These are phyloP conservation scores for Lipomyces kockii DNA, from an alignment of 805 yeast genomes.

Conservation along the genomic window DNA sequence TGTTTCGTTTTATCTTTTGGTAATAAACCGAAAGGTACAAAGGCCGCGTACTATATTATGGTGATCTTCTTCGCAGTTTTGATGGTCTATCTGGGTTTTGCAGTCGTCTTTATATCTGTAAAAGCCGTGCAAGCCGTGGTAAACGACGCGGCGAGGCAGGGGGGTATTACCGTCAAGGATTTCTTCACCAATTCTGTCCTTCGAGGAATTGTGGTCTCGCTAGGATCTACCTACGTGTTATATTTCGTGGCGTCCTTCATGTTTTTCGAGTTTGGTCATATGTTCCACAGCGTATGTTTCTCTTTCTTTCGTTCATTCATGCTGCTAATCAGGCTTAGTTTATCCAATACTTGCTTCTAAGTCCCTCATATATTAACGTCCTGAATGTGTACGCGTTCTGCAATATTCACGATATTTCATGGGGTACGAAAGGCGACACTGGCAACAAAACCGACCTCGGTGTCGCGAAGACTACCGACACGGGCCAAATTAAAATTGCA, in stretches of 20 bases:
- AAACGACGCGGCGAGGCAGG: conserved; percentile 63
- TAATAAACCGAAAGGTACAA: conserved; percentile 91
- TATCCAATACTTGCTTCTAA: conserved; percentile 76
- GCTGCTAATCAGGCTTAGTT: conserved; percentile 45
- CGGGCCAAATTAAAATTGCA: conserved; percentile 59
- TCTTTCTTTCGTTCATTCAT: neutral
- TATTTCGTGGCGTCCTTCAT: conserved; percentile 78
- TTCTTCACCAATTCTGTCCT: conserved; percentile 72
- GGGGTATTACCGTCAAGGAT: conserved; percentile 54
- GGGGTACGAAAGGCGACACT: conserved; percentile 94
- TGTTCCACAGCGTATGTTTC: conserved; percentile 65
- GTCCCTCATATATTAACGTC: conserved; percentile 90
- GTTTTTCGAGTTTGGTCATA: conserved; percentile 89
- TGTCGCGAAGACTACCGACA: conserved; percentile 71
- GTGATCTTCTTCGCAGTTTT: conserved; percentile 81
- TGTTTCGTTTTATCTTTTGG: conserved; percentile 92
- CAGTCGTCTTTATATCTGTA: conserved; percentile 80
- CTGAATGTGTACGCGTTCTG: conserved; percentile 94
- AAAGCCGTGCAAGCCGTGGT: conserved; percentile 51
- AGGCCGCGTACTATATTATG: conserved; percentile 72
- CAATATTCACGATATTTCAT: conserved; percentile 92
- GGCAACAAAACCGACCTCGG: conserved; percentile 73
- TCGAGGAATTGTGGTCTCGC: conserved; percentile 84
- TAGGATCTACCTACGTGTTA: conserved; percentile 79
- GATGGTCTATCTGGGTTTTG: conserved; percentile 77